Base-by-base conservation (phyloP, 1,139 yeast species). In the Lodderomyces margitis region DNA sequence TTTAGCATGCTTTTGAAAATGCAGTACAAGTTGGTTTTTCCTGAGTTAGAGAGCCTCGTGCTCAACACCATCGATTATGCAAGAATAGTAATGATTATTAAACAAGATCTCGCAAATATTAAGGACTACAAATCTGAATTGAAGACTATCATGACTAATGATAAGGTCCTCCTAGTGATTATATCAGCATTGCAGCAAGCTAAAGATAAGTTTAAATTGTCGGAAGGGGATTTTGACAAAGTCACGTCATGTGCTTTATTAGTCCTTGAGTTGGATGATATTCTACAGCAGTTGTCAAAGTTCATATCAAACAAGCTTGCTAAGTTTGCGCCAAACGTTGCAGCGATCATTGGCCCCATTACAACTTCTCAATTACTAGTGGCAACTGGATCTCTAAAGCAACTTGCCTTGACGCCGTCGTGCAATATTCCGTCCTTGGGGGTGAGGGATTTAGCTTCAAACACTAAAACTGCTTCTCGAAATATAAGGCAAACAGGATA, bases 341-440 rank as follows among this genome's bases (percentile, higher is more conserved):
- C 87, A 2, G 80, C 80, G 1, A 66, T 92, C 7, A 70, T 92
- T 3, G 95, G 96, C 0, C 69, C 95, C 0, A 68, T 77, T 3
- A 77, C 87, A 0, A 80, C 96, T 0, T 83, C 96, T 0, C 89
- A 85, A 53, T 62, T 92, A 10, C 62, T 92, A 34, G 78, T 88
- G 1, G 73, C 78, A 17, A 68, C 80, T 0, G 95, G 96, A 1
- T 89, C 96, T 0, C 59, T 92, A 10, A 66, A 67, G n/a, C 83
- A 79, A 10, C 62, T 92, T 11, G 80, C 91, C 3, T 64, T 66
- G 28, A 80, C 88, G 0, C 96, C 97, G 0, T 75, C 95, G 4
- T 86, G 97, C 51, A 92, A 92, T 56, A 56, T 92, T 7, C 82
- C 96, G 0, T 78, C 95, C 0, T 59, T 88, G 31, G 97, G 97